Evolutionary conservation across 1,284 basidiomycete species (phyloP).

Genomic region (Pascua sp.): DNA sequence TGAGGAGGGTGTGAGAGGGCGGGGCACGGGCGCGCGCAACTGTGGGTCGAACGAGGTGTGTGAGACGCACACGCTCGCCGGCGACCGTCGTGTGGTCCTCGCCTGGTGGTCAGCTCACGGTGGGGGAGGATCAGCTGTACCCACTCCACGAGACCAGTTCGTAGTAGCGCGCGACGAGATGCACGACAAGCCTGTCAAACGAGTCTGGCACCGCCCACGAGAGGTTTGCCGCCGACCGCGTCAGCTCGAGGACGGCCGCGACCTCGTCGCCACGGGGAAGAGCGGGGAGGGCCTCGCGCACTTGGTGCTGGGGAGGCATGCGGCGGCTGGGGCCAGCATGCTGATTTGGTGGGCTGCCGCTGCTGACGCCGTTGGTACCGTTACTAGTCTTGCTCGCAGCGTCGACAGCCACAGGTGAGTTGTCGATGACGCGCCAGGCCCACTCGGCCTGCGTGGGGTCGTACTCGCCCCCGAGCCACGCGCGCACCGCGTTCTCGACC

Average conservation of each 20-base stretch:
- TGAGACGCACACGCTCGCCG: constrained; percentile 34
- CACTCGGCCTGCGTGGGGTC: constrained; percentile 7
- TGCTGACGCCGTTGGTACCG: not conserved
- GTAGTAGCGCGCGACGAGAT: constrained; percentile 46
- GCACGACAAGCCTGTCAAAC: constrained; percentile 46
- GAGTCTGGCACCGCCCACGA: constrained; percentile 41
- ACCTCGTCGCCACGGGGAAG: constrained; percentile 18
- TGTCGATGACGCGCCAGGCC: constrained; percentile 36
- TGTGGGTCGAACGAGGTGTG: constrained; percentile 42
- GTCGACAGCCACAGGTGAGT: constrained; percentile 19
- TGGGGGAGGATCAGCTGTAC: constrained; percentile 9
- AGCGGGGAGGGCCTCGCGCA: constrained; percentile 21
- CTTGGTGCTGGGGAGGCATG: constrained; percentile 31
- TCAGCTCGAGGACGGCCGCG: constrained; percentile 41
- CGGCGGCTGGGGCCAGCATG: constrained; percentile 14
- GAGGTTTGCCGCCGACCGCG: constrained; percentile 42
- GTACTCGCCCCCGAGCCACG: constrained; percentile 38
- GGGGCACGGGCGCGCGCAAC: constrained; percentile 23
- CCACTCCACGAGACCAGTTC: constrained; percentile 47
- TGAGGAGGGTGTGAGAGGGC: constrained; percentile 23
- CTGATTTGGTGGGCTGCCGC: not conserved
- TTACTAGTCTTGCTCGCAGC: not conserved
- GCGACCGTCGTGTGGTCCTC: constrained; percentile 24
- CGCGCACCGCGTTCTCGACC: constrained; percentile 35
- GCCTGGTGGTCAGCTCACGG: constrained; percentile 18